Evolutionary conservation across 2,329 filamentous ascomycete species (phyloP).

Genomic region (Colletotrichum sp.): DNA sequence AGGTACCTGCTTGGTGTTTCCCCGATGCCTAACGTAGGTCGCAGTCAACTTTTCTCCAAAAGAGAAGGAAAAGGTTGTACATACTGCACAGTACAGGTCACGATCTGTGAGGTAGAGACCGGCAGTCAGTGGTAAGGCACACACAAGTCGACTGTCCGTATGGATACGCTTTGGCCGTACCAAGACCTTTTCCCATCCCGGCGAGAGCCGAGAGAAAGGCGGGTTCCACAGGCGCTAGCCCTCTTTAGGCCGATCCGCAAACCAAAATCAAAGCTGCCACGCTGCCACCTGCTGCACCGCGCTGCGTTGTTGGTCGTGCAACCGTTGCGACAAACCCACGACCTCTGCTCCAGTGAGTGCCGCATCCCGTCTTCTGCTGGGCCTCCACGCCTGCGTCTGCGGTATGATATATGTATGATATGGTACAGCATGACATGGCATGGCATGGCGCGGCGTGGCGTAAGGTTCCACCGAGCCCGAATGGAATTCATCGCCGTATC

Average conservation of each 20-base stretch:
- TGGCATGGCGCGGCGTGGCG: background rate
- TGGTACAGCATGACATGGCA: background rate
- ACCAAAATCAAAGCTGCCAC: no score
- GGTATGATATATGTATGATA: background rate
- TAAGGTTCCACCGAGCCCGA: background rate
- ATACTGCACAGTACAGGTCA: background rate
- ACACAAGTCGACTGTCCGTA: background rate
- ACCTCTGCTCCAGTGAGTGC: background rate
- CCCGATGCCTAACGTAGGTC: background rate
- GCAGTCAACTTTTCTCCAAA: background rate
- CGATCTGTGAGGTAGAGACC: background rate
- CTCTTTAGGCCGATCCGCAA: background rate
- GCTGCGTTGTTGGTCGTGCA: background rate
- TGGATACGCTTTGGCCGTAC: background rate
- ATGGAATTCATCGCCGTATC: background rate
- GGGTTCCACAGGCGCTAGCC: background rate
- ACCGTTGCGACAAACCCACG: background rate
- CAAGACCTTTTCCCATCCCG: background rate
- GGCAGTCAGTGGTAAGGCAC: background rate
- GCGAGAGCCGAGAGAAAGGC: conserved; percentile 5
- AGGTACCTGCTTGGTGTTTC: background rate
- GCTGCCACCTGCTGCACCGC: background rate
- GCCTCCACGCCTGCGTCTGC: background rate
- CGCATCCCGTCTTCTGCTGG: background rate
- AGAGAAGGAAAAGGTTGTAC: background rate